Conservation (phyloP, 1,139 yeast genomes). For the Blastobotrys proliferans region DNA sequence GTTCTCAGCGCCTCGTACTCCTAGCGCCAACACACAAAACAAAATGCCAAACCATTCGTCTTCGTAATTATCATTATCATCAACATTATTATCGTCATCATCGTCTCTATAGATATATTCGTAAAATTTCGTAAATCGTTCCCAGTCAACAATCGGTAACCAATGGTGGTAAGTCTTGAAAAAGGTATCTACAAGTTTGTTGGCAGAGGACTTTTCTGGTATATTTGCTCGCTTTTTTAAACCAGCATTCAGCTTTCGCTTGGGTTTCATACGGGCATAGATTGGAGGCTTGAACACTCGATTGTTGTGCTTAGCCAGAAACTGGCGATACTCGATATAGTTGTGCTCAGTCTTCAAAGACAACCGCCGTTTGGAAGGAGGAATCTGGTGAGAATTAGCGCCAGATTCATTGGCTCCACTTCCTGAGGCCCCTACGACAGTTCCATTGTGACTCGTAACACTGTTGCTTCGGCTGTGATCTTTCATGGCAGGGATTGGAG, state of each 20-base stretch:
- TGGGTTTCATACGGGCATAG: conserved; percentile 5
- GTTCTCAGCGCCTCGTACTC: conserved; percentile 18
- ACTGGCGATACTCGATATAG: conserved; percentile 5
- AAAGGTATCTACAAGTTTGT: conserved; percentile 14
- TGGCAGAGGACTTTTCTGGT: too few species aligned
- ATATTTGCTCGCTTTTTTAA: neutral
- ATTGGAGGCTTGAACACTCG: conserved; percentile 11
- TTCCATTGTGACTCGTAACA: neutral
- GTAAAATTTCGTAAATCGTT: conserved; percentile 14
- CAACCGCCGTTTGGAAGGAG: neutral
- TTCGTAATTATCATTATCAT: neutral
- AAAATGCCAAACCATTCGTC: conserved; percentile 23
- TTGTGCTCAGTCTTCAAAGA: conserved; percentile 9
- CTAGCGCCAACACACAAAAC: conserved; percentile 26
- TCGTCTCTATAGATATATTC: conserved; percentile 6
- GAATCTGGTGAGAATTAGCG: neutral
- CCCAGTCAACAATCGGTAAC: conserved; percentile 29
- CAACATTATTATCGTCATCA: conserved; percentile 4
- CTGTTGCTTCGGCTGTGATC: conserved; percentile 5
- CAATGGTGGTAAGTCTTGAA: conserved; percentile 24
- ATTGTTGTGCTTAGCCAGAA: conserved; percentile 5
- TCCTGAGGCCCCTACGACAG: neutral
- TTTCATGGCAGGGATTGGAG: neutral
- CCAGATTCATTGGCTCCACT: neutral
- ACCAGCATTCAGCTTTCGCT: too few species aligned